Evolutionary conservation across 257 asterid species (phyloP).

Genomic region (Ophiorrhiza pumila): DNA sequence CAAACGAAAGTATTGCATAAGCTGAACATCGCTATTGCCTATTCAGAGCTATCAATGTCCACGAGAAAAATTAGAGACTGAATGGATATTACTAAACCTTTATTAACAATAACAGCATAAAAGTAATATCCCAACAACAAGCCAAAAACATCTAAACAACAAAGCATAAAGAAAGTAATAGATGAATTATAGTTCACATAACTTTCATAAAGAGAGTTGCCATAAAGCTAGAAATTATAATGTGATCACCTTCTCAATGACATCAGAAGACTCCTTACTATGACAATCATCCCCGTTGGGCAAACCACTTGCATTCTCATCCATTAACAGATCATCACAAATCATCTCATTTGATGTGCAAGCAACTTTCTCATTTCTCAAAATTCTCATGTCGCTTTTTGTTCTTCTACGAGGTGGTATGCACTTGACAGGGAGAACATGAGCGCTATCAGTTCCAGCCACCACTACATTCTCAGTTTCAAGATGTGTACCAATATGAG

Average conservation of each 20-base stretch:
- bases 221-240: conserved; percentile 4
- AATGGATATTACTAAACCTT: neutral
- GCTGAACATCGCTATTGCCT: neutral
- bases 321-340: conserved; percentile 25
- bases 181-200: neutral
- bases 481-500: conserved; percentile 36
- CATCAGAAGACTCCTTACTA: conserved; percentile 35
- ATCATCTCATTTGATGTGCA: conserved; percentile 35
- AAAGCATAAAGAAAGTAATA: neutral
- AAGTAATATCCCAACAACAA: neutral
- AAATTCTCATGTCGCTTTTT: conserved; percentile 50
- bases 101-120: neutral
- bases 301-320: conserved; percentile 30
- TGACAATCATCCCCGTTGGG: conserved; percentile 41
- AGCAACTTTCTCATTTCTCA: conserved; percentile 38
- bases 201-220: neutral
- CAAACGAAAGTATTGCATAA: neutral
- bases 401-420: conserved; percentile 80
- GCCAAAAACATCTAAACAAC: neutral
- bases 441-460: conserved; percentile 47
- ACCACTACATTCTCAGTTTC: conserved; percentile 39
- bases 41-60: neutral
- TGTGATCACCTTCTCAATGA: conserved; percentile 45
- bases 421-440: conserved; percentile 64
- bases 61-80: neutral